Conservation (phyloP, 1,139 yeast genomes). For the Candida pseudocylindracea region DNA sequence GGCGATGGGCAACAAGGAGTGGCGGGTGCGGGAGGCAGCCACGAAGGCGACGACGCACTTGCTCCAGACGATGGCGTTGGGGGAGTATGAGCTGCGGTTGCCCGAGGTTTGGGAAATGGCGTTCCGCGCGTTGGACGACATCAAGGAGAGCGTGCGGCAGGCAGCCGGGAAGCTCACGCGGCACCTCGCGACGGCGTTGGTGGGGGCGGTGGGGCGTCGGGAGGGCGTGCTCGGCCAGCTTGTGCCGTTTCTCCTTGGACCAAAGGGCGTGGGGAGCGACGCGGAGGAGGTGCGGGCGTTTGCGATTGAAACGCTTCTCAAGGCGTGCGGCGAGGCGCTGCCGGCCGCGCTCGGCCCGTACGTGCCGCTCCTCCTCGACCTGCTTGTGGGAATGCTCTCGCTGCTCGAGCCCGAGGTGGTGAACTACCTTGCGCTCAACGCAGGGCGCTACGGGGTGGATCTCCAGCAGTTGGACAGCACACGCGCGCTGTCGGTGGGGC, state of each 20-base stretch:
- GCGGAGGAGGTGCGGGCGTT: slow-evolving; percentile 69
- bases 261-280: slow-evolving; percentile 60
- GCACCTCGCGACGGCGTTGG: slow-evolving; percentile 36
- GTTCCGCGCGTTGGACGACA: slow-evolving; percentile 81
- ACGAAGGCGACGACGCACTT: slow-evolving; percentile 53
- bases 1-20: slow-evolving; percentile 67
- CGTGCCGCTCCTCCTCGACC: slow-evolving; percentile 46
- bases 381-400: slow-evolving; percentile 53
- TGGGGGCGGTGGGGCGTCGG: slow-evolving; percentile 3
- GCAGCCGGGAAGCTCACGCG: slow-evolving; percentile 58
- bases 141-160: slow-evolving; percentile 77
- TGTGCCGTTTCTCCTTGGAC: slow-evolving; percentile 64
- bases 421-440: slow-evolving; percentile 71
- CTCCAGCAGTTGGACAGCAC: slow-evolving; percentile 56
- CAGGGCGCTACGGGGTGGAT: slow-evolving; percentile 65
- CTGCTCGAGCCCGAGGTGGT: slow-evolving; percentile 82
- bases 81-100: slow-evolving; percentile 25
- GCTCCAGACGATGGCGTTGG: slow-evolving; percentile 34
- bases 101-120: slow-evolving; percentile 75
- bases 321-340: slow-evolving; percentile 42
- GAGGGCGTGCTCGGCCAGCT: slow-evolving; percentile 27
- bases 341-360: slow-evolving; percentile 33
- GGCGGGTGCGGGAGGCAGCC: slow-evolving; percentile 90
- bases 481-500: slow-evolving; percentile 49
- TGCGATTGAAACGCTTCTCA: slow-evolving; percentile 52